Base-by-base conservation (phyloP, 2,329 filamentous ascomycete species). In the Colletotrichum eremochloae region DNA sequence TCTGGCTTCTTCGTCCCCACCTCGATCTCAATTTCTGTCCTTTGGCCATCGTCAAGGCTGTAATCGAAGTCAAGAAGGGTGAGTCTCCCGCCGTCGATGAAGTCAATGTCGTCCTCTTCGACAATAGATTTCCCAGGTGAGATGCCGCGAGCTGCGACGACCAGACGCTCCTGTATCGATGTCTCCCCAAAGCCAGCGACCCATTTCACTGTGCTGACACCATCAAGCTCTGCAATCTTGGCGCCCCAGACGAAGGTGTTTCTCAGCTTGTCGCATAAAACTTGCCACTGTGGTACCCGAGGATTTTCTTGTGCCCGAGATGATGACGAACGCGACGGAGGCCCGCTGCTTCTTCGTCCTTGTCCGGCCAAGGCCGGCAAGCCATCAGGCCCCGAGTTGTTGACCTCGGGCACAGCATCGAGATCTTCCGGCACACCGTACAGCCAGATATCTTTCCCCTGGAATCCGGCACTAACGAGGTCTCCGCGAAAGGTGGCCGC, bases 371-470 rank as follows among this genome's bases (percentile, higher is more conserved):
- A 24, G 71, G 74, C 71, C 62, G 77, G 74, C 63, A 76, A 57
- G 77, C 67, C 68, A 64, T 83, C 81, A 40, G 76, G 77, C 24
- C 74, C 74, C 1, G 75, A 68, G n/a, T 78, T 77, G 44, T 78
- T 78, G 18, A 75, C 70, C 38, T 88, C 86, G 2, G 88, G 85
- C 29, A 88, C 81, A 31, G 90, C 87, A 78, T 93, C 92, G 29
- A 95, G 82, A 76, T 93, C 90, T 76, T 92, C 90, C 1, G 94
- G 93, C 38, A 96, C 84, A 36, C 93, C 93, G 79, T 96, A 96
- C 2, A 96, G 81, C 92, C 93, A 96, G 6, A 96, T 83, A 33
- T 94, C 90, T 68, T 88, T 91, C 18, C 89, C 90, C 70, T 92
- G 86, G 75, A 95, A 95, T 1, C 92, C 93, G 14, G 93, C 88